Conservation (phyloP, 1,139 yeast species). For the Kazachstania sp. region DNA sequence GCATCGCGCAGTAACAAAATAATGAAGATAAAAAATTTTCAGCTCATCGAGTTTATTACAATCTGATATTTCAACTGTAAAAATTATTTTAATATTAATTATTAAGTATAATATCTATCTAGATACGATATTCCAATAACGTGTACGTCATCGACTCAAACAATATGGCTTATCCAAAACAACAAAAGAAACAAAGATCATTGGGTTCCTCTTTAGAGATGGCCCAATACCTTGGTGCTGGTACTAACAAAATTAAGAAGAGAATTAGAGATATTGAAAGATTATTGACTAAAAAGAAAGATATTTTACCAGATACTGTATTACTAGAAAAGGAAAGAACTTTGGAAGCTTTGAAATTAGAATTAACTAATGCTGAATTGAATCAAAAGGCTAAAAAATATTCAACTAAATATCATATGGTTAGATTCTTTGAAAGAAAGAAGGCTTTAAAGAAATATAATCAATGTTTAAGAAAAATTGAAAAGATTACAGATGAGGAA, state of each 20-base stretch:
- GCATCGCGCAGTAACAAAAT: not conserved
- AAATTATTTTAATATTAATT: not conserved
- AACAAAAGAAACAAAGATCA: constrained; percentile 12
- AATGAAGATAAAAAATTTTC: not conserved
- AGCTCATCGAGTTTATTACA: constrained; percentile 5
- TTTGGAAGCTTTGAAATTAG: constrained; percentile 59
- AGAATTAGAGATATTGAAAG: constrained; percentile 82
- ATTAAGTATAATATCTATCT: too few species aligned
- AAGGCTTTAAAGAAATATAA: constrained; percentile 74
- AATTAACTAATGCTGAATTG: constrained; percentile 48
- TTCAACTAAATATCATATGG: constrained; percentile 87
- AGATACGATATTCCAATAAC: too few species aligned
- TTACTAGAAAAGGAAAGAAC: constrained; percentile 81
- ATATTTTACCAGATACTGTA: constrained; percentile 63
- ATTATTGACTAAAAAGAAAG: constrained; percentile 45
- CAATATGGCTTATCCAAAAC: constrained; percentile 6
- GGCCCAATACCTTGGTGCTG: constrained; percentile 32
- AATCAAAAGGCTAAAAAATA: constrained; percentile 47
- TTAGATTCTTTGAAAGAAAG: constrained; percentile 81
- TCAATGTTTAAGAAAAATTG: constrained; percentile 44
- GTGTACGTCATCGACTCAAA: too few species aligned
- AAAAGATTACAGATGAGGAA: constrained; percentile 23
- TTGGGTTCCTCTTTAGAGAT: constrained; percentile 27
- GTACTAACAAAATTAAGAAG: constrained; percentile 53
- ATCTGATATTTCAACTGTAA: not conserved